phyloP scores from a whole-genome alignment of 495 filamentous ascomycete species.

The Penicillium canariense region DNA sequence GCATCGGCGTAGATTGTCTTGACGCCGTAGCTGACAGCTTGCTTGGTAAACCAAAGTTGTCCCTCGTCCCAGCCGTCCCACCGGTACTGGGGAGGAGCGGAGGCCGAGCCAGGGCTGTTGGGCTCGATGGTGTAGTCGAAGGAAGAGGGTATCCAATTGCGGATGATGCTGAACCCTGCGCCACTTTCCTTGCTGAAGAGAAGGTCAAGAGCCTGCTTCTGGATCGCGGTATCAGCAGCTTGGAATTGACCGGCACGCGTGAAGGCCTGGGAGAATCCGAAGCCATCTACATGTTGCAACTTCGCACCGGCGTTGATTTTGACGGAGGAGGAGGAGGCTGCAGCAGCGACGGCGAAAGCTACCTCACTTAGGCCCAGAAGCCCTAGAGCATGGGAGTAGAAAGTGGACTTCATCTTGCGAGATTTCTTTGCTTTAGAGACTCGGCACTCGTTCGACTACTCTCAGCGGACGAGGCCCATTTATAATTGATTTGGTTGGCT shows the following conservation, averaged over 20 bases:
- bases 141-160: neutral
- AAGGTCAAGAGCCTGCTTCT: neutral
- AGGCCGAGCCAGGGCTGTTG: neutral
- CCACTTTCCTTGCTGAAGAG: neutral
- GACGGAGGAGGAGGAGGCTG: neutral
- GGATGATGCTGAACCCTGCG: neutral
- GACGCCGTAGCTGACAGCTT: neutral
- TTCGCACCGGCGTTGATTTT: neutral
- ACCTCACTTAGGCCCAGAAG: neutral
- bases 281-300: neutral
- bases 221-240: neutral
- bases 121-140: constrained; percentile 1
- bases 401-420: neutral
- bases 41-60: constrained; percentile 1
- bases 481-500: neutral
- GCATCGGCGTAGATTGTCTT: constrained; percentile 1
- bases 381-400: neutral
- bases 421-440: neutral
- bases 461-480: neutral
- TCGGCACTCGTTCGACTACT: neutral
- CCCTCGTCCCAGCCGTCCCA: constrained; percentile 1
- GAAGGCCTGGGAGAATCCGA: neutral
- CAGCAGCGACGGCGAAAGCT: neutral
- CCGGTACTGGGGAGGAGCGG: neutral
- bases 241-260: neutral